Percentiles rank a stretch among this genome's conserved stretches.
phyloP scores from a whole-genome alignment of 2,329 filamentous ascomycete species.

The Colletotrichum sublineola region DNA sequence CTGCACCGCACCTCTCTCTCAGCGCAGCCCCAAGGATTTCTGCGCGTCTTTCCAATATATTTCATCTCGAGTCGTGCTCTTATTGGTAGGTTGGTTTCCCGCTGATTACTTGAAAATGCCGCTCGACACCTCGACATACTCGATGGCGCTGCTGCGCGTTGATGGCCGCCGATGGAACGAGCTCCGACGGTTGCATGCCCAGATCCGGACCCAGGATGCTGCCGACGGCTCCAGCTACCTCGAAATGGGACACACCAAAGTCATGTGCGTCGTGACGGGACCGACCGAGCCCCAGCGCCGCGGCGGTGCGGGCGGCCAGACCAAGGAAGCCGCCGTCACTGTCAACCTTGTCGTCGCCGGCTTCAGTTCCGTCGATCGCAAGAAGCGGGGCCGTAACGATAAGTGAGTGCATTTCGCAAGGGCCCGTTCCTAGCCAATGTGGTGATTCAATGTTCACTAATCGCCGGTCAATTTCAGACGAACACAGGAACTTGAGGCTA shows the following conservation, averaged over 20 bases:
- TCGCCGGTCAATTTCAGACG: conserved; percentile 65
- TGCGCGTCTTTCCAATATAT: no score
- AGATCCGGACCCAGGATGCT: conserved; percentile 91
- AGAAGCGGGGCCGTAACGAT: conserved; percentile 79
- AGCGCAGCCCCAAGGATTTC: background rate
- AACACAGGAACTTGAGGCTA: conserved; percentile 83
- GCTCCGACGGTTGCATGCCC: conserved; percentile 86
- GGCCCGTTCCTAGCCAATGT: background rate
- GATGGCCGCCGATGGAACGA: conserved; percentile 97
- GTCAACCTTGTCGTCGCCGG: conserved; percentile 89
- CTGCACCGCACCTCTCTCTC: background rate
- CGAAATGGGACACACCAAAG: conserved; percentile 97
- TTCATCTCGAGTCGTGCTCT: background rate
- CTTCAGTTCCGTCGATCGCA: conserved; percentile 89
- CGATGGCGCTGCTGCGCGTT: conserved; percentile 84
- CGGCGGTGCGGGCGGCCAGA: conserved; percentile 48
- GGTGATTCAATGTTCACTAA: conserved; percentile 5
- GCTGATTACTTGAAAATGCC: conserved; percentile 72
- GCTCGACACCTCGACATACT: conserved; percentile 93
- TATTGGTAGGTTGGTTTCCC: background rate
- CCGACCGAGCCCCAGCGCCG: conserved; percentile 75
- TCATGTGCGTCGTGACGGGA: conserved; percentile 92
- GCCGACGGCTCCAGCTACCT: conserved; percentile 95
- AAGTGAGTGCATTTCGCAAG: conserved; percentile 68
- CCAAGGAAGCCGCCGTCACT: conserved; percentile 74